Evolutionary conservation across 202 grass and related monocot genomes (phyloP), one percentile per base, ranked within the genome.

Genomic region (Panicum virgatum): DNA sequence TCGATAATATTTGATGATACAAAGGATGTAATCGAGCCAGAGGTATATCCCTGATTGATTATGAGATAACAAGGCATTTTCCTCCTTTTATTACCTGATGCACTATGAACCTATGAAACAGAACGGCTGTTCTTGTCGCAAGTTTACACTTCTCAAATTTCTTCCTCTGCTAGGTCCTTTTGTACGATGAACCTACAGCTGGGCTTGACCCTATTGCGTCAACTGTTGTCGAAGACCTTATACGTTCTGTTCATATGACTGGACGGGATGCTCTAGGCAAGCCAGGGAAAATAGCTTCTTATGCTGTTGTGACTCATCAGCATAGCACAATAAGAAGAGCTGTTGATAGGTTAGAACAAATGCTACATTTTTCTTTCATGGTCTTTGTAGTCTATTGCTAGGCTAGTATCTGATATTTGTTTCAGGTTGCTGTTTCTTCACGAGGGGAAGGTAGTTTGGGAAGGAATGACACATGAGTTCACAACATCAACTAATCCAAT

Each of bases 261-360:
- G 90, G 90, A 40, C 73, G 83, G 46, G 90, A 95, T 93, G 85
- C 92, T 74, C 47, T 85, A 12, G 85, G 82, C 63, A 92, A 94
- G 76, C 86, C 86, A 25, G 96, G 89, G 66, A 98, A 93, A 58
- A 95, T 96, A 72, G 57, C 96, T 78, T 98, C 92, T 6, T 92
- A 96, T 83, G 87, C 79, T 23, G 89, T 98, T 58, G 96, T 98
- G 79, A 98, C 96, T 57, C 96, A 98, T 95, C 96, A 98, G 69
- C 96, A 98, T 84, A 98, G 96, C 83, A 98, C 96, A 36, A 98
- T 98, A 80, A 86, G 48, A 92, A 87, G 96, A 87, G 96, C 96
- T 72, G 96, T 98, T 42, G 92, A 98, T 66, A 93, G 92, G 96
- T 95, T 90, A 66, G 72, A 71, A 36, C 37, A 78, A 18, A 73